These are phyloP conservation scores for Piper betle DNA, from an alignment of 164 flowering plant species.

Conservation along the genomic window DNA sequence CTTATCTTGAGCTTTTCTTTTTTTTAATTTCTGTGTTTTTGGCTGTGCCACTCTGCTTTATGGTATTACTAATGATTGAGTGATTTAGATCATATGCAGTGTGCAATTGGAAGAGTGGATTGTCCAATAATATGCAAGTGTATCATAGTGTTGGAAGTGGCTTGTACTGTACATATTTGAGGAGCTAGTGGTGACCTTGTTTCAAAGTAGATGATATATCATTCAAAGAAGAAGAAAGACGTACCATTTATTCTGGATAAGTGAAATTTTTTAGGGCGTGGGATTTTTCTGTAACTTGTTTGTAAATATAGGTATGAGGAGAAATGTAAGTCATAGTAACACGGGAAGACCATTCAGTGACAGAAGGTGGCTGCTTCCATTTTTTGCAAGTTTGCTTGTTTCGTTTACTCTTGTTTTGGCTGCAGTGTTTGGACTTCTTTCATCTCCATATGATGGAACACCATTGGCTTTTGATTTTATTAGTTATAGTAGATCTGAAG, in stretches of 20 bases:
- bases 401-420: constrained; percentile 41
- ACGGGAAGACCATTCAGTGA: constrained; percentile 55
- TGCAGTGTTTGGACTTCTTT: constrained; percentile 30
- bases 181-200: background rate
- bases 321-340: constrained; percentile 32
- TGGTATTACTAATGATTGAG: too few relatives aligned
- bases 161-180: background rate
- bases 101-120: too few relatives aligned
- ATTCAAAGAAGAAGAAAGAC: background rate
- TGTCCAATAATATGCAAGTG: too few relatives aligned
- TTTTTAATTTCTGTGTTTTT: too few relatives aligned
- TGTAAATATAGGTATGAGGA: constrained; percentile 34
- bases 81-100: too few relatives aligned
- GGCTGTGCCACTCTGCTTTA: too few relatives aligned
- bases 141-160: too few relatives aligned
- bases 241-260: background rate
- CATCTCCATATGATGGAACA: constrained; percentile 30
- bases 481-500: constrained; percentile 31
- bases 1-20: too few relatives aligned
- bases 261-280: background rate
- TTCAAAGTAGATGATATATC: background rate
- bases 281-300: background rate
- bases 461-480: constrained; percentile 28
- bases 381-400: constrained; percentile 56
- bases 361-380: constrained; percentile 70